Conservation (phyloP, 169 alveolate species). For the Perkinsus marinus region DNA sequence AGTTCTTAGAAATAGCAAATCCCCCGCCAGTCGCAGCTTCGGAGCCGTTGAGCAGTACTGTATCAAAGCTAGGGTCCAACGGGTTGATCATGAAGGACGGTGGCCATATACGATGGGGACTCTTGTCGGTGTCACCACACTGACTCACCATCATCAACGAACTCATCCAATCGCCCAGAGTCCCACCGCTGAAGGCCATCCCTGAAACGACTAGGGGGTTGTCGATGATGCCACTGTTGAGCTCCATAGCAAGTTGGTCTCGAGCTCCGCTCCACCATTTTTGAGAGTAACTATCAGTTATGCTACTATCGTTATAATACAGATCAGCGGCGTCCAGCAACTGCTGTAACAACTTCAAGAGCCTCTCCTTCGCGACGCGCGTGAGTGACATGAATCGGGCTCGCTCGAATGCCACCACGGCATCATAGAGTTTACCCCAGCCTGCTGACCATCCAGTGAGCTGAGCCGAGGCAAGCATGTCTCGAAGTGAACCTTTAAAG, state of each 20-base stretch:
- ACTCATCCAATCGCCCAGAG: neutral
- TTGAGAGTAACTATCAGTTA: neutral
- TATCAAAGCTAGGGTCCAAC: neutral
- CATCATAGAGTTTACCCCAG: neutral
- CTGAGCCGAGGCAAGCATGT: neutral
- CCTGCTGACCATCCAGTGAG: neutral
- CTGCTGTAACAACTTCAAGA: neutral
- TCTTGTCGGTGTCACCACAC: neutral
- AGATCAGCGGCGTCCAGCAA: neutral
- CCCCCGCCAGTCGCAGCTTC: neutral
- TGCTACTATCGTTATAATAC: neutral
- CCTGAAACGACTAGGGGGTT: neutral
- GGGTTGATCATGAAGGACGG: neutral
- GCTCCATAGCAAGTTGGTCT: neutral
- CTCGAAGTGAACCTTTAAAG: neutral
- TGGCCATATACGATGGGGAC: neutral
- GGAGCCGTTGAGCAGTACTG: neutral
- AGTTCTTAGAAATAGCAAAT: neutral
- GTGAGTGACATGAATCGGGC: neutral
- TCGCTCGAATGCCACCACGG: neutral
- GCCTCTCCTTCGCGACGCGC: neutral
- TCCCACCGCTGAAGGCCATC: neutral
- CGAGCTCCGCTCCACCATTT: neutral
- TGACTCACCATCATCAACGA: neutral
- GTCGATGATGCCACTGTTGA: neutral